Evolutionary conservation across 305 asterid species (phyloP).

Genomic region (Solanum hybrid): DNA sequence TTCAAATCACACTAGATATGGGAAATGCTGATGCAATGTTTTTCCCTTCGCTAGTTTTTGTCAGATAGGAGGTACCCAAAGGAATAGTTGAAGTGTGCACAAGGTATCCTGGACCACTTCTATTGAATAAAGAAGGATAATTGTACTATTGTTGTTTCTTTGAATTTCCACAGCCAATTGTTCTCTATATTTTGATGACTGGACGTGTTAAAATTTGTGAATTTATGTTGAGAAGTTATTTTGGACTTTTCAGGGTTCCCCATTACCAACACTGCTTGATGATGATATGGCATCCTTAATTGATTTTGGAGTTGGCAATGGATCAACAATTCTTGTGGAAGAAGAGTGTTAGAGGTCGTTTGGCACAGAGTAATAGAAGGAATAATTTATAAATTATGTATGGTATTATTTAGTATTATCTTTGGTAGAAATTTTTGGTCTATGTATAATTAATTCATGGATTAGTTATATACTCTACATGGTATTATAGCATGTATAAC

Average conservation of each 20-base stretch:
- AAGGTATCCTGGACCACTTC: neutral
- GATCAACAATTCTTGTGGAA: slow-evolving; percentile 70
- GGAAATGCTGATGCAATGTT: neutral
- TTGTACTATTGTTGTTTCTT: neutral
- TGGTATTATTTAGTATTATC: neutral
- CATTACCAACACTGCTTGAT: slow-evolving; percentile 61
- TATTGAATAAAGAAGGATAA: neutral
- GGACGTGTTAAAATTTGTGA: neutral
- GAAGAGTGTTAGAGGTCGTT: slow-evolving; percentile 22
- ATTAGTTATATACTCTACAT: neutral
- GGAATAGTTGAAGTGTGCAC: neutral
- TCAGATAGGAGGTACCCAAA: neutral
- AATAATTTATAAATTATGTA: too few relatives aligned
- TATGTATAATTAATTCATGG: neutral
- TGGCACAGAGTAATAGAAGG: neutral
- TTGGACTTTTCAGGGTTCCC: slow-evolving; percentile 53
- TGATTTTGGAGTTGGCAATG: slow-evolving; percentile 67
- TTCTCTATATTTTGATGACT: neutral
- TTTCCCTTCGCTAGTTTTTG: neutral
- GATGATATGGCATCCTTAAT: slow-evolving; percentile 72
- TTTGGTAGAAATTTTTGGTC: neutral
- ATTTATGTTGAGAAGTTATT: neutral
- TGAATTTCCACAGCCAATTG: neutral
- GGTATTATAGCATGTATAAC: too few relatives aligned
- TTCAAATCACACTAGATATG: neutral